These are phyloP conservation scores for Blastomyces emzantsi DNA, from an alignment of 2,329 filamentous ascomycete species.

Conservation along the genomic window DNA sequence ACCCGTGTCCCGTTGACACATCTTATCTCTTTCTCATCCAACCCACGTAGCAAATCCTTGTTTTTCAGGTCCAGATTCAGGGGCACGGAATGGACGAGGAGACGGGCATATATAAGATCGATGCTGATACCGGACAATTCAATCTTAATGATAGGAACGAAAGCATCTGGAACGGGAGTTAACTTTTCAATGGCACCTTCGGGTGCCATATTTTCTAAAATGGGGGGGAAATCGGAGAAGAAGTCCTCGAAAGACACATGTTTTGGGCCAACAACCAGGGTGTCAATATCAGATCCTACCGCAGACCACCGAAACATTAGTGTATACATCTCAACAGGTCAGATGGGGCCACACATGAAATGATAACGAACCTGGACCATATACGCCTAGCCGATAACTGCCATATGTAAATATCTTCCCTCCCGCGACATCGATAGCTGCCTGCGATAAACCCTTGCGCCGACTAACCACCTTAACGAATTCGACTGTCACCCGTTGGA, in stretches of 20 bases:
- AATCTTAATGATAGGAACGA: constrained; percentile 96
- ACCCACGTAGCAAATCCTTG: constrained; percentile 71
- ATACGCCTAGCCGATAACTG: constrained; percentile 89
- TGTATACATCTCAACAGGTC: not conserved
- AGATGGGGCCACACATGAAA: not conserved
- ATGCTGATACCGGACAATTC: constrained; percentile 87
- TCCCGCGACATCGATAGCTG: constrained; percentile 71
- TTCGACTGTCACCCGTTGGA: constrained; percentile 72
- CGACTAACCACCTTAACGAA: constrained; percentile 77
- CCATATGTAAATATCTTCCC: constrained; percentile 95
- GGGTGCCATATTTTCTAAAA: constrained; percentile 67
- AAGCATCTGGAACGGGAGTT: constrained; percentile 77
- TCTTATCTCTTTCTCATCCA: constrained; percentile 78
- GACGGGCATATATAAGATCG: constrained; percentile 80
- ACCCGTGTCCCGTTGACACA: constrained; percentile 92
- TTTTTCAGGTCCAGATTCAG: constrained; percentile 68
- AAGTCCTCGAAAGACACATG: constrained; percentile 86
- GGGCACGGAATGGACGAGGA: constrained; percentile 63
- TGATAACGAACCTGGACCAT: constrained; percentile 56
- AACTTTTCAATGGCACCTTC: constrained; percentile 75
- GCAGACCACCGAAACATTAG: not conserved
- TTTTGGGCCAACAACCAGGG: constrained; percentile 81
- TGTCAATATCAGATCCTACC: constrained; percentile 93
- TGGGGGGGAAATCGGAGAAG: constrained; percentile 75
- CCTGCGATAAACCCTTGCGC: constrained; percentile 63